These are phyloP conservation scores for Neostapfia colusana DNA, from an alignment of 176 grass and related monocot genomes.

Conservation along the genomic window DNA sequence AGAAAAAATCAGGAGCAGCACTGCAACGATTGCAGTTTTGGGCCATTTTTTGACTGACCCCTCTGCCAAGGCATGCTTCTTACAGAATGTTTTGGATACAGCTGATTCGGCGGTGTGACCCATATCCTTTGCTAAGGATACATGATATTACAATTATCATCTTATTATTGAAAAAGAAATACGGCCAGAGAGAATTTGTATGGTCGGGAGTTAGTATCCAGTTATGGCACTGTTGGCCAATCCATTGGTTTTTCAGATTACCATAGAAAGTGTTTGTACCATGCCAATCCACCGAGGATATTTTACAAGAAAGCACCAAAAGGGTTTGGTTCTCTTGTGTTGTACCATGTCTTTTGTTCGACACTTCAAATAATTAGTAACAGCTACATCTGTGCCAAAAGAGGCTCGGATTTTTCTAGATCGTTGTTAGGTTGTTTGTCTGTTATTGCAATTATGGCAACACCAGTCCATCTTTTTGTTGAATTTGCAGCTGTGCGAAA, in stretches of 20 bases:
- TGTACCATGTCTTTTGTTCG: conserved; percentile 45
- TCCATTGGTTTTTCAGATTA: conserved; percentile 6
- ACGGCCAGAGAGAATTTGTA: not conserved
- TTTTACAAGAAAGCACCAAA: conserved; percentile 6
- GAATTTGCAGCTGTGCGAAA: not conserved
- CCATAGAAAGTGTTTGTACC: not conserved
- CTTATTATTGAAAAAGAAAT: not conserved
- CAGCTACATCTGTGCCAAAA: conserved; percentile 24
- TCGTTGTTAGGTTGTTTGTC: not conserved
- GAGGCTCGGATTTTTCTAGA: too few species aligned
- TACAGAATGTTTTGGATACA: conserved; percentile 55
- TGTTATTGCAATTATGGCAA: conserved; percentile 15
- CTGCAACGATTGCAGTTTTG: conserved; percentile 80
- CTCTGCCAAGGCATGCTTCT: conserved; percentile 57
- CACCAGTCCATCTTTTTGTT: not conserved
- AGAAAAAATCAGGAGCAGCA: conserved; percentile 93
- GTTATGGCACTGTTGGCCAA: conserved; percentile 20
- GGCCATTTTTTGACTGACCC: conserved; percentile 69
- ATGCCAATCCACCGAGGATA: too few species aligned
- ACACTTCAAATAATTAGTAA: conserved; percentile 13
- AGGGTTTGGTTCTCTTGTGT: conserved; percentile 44
- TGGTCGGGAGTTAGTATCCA: not conserved
- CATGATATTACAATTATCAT: too few species aligned
- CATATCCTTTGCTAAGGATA: not conserved
- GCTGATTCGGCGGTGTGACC: conserved; percentile 35